Evolutionary conservation across 768 basidiomycete genomes (phyloP).

Genomic region (Rhodotorula kratochvilovae): DNA sequence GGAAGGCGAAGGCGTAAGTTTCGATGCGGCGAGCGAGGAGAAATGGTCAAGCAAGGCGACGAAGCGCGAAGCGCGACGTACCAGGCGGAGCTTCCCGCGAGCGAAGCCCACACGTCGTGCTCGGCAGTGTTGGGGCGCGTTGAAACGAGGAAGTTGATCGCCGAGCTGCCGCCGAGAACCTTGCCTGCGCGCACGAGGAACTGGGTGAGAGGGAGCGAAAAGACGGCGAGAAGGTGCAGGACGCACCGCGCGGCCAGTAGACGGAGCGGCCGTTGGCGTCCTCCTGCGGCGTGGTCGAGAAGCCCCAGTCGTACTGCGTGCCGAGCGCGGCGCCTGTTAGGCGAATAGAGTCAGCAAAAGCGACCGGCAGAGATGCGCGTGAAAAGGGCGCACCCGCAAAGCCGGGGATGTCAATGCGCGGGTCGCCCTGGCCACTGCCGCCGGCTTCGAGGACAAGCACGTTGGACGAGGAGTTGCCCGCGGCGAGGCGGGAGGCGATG

Average conservation of each 20-base stretch:
- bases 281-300: slow-evolving; percentile 11
- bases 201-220: background rate
- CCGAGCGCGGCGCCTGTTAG: background rate
- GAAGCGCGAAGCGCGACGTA: too few relatives aligned
- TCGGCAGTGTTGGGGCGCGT: slow-evolving; percentile 8
- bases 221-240: background rate
- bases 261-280: slow-evolving; percentile 8
- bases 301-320: slow-evolving; percentile 20
- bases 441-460: slow-evolving; percentile 53
- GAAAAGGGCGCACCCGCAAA: slow-evolving; percentile 12
- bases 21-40: too few relatives aligned
- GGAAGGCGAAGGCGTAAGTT: too few relatives aligned
- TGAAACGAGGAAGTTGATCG: slow-evolving; percentile 33
- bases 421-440: slow-evolving; percentile 1
- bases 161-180: slow-evolving; percentile 40
- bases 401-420: slow-evolving; percentile 12
- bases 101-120: slow-evolving; percentile 1
- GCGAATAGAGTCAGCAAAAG: background rate
- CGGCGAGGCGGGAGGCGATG: slow-evolving; percentile 52
- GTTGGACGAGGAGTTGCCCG: slow-evolving; percentile 47
- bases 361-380: background rate
- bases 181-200: background rate
- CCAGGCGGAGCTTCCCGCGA: background rate
- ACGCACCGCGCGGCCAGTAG: slow-evolving; percentile 20
- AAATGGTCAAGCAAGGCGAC: too few relatives aligned